Evolutionary conservation across 2,329 filamentous ascomycete species (phyloP).

Genomic region (Aspergillus aculeatinus): DNA sequence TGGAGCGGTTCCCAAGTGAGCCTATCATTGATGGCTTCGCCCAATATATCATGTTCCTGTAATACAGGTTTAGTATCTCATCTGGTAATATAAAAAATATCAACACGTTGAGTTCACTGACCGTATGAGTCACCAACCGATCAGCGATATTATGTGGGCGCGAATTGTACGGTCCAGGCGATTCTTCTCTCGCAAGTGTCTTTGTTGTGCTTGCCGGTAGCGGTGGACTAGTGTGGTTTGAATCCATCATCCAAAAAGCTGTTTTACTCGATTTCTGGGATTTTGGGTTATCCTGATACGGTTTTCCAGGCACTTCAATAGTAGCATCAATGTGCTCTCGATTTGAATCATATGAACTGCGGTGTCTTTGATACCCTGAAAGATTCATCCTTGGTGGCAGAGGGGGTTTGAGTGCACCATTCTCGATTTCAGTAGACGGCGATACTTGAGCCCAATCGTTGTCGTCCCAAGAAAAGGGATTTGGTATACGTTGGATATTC

Average conservation of each 20-base stretch:
- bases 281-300: neutral
- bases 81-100: neutral
- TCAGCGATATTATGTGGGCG: neutral
- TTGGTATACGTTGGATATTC: conserved; percentile 73
- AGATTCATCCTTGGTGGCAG: conserved; percentile 22
- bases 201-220: neutral
- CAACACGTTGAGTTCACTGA: neutral
- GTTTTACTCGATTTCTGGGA: neutral
- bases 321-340: neutral
- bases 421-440: neutral
- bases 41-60: conserved; percentile 24
- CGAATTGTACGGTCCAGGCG: neutral
- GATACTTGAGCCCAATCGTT: conserved; percentile 73
- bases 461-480: conserved; percentile 73
- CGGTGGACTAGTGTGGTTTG: neutral
- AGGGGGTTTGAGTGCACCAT: conserved; percentile 19
- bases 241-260: neutral
- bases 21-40: conserved; percentile 20
- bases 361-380: neutral
- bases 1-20: conserved; percentile 35
- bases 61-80: neutral
- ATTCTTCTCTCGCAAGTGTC: neutral
- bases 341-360: neutral
- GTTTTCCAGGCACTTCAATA: neutral
- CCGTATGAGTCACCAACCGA: neutral